phyloP scores from a whole-genome alignment of 768 basidiomycete genomes.

The Rhizopogon vinicolor region DNA sequence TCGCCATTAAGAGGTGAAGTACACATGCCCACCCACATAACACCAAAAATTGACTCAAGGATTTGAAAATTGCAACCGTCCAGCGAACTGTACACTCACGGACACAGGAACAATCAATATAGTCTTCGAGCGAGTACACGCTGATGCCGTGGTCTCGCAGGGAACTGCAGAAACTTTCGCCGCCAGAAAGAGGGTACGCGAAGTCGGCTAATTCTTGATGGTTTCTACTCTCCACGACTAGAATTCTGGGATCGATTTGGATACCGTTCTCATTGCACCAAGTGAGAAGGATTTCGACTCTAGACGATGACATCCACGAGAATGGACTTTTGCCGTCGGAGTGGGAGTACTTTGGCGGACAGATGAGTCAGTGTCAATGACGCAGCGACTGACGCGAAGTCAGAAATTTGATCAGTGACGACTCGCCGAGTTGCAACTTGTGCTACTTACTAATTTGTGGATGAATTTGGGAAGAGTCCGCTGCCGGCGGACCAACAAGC shows the following conservation, averaged over 20 bases:
- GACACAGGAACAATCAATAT: slow-evolving; percentile 17
- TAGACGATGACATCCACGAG: slow-evolving; percentile 16
- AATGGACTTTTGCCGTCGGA: neutral
- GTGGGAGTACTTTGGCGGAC: neutral
- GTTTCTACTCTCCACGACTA: slow-evolving; percentile 21
- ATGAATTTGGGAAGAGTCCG: neutral
- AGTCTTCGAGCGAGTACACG: slow-evolving; percentile 19
- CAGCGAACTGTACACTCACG: slow-evolving; percentile 18
- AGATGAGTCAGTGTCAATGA: neutral
- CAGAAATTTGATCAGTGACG: neutral
- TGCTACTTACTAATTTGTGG: neutral
- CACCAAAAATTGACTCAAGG: neutral
- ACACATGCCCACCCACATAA: neutral
- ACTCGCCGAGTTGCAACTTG: neutral
- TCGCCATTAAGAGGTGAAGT: neutral
- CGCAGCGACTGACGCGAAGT: neutral
- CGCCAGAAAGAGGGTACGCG: neutral
- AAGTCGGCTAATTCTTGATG: neutral
- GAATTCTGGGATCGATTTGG: slow-evolving; percentile 41
- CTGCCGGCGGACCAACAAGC: slow-evolving; percentile 1
- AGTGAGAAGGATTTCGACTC: slow-evolving; percentile 24
- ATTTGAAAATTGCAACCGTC: neutral
- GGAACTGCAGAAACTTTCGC: slow-evolving; percentile 4
- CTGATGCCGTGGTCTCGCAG: slow-evolving; percentile 13
- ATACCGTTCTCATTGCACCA: slow-evolving; percentile 49